Evolutionary conservation across 2,329 filamentous ascomycete species (phyloP), one percentile per base, ranked within the genome.

Genomic region (Drechslerella dactyloides): DNA sequence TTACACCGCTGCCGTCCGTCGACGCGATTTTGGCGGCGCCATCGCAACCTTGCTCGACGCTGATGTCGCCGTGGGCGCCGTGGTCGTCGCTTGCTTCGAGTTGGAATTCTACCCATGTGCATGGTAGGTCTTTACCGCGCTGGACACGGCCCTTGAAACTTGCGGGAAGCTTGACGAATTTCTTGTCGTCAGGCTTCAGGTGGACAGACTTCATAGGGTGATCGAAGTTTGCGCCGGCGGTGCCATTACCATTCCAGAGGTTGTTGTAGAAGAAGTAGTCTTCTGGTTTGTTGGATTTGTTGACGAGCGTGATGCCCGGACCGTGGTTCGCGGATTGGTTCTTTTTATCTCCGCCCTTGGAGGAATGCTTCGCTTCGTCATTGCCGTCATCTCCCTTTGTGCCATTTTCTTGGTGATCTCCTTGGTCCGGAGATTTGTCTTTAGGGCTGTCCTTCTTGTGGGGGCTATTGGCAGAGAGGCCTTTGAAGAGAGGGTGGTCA

Each of bases 111-210:
- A 77, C 79, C 79, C 80, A 81, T 0, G 80, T 81, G 19, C 77
- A 77, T 1, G 80, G 80, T n/a, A 77, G 76, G 30, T 77, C 74
- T 42, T 75, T 78, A 4, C 79, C 80, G 37, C 80, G 78, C 75
- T 81, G 80, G 11, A 81, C 79, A n/a, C 80, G 79, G 69, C 80
- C 80, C 69, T 81, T 81, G 78, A 80, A 81, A 15, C 56, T 66
- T 0, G 75, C 33, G 30, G 73, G 58, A 0, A 81, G 77, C 15
- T 74, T 51, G 15, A 81, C 78, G 70, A 79, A 77, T 7, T 76
- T 73, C 15, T 75, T 76, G 46, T 75, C 69, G 33, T 78, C 77
- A 13, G 79, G 75, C 11, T 72, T 74, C 6, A 82, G 69, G 5
- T 77, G 77, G 46, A 80, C 76, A 33, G 78, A 69, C 69, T 79